Evolutionary conservation across 768 basidiomycete genomes (phyloP).

Genomic region (Boletus rubescentipes): DNA sequence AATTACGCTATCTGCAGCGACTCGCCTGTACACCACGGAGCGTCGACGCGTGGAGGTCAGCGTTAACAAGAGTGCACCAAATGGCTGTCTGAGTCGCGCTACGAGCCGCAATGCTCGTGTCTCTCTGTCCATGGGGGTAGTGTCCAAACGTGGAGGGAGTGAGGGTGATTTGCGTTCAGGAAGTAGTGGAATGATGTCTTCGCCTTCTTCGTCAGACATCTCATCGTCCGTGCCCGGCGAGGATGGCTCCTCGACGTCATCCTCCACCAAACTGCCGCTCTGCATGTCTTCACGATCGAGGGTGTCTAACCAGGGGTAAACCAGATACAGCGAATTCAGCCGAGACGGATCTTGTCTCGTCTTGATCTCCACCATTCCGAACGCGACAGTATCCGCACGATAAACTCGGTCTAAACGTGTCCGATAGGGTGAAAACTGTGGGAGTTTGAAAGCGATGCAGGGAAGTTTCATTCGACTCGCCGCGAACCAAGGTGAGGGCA

Average conservation of each 20-base stretch:
- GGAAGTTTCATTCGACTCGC: constrained; percentile 2
- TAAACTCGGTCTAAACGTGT: background rate
- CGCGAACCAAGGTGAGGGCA: background rate
- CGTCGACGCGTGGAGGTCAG: background rate
- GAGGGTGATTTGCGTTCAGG: too few species aligned
- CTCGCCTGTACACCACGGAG: background rate
- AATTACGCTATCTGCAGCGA: background rate
- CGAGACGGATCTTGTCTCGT: background rate
- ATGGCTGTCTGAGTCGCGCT: background rate
- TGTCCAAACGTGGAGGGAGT: too few species aligned
- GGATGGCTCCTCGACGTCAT: background rate
- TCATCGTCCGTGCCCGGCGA: background rate
- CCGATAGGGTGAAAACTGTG: background rate
- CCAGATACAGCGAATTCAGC: background rate
- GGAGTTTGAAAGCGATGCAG: background rate
- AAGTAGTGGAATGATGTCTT: background rate
- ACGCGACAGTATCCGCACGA: background rate
- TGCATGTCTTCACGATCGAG: background rate
- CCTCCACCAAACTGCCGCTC: background rate
- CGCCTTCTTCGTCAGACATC: background rate
- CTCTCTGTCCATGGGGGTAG: background rate
- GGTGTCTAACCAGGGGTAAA: background rate
- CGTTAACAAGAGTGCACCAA: background rate
- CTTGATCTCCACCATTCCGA: background rate
- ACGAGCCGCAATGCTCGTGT: background rate